phyloP scores from a whole-genome alignment of 345 rosid species.

The Citrus cavaleriei region DNA sequence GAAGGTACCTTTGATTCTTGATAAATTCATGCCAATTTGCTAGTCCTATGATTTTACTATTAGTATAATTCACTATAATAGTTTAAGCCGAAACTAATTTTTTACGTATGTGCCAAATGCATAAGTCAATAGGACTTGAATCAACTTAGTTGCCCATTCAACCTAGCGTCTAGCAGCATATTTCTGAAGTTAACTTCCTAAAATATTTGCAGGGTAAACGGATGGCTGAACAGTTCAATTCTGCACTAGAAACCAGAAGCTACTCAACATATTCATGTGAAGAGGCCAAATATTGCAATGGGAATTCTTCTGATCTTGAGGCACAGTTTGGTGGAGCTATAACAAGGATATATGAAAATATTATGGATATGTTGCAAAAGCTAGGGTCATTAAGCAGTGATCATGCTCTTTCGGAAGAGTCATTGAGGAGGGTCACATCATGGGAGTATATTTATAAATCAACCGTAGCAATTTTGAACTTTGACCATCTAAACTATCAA shows the following conservation, averaged over 20 bases:
- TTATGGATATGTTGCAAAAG: conserved; percentile 43
- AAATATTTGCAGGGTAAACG: conserved; percentile 53
- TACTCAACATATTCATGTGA: conserved; percentile 14
- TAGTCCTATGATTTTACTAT: background rate
- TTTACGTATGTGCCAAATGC: background rate
- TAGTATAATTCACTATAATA: background rate
- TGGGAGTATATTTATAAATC: conserved; percentile 65
- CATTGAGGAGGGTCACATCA: conserved; percentile 39
- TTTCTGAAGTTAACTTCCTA: background rate
- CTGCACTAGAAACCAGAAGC: conserved; percentile 18
- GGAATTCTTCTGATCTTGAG: conserved; percentile 29
- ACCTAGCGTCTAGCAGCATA: background rate
- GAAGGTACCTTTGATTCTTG: conserved; percentile 44
- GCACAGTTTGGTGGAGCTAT: conserved; percentile 35
- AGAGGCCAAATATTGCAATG: conserved; percentile 6
- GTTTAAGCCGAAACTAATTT: background rate
- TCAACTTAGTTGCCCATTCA: background rate
- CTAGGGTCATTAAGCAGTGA: conserved; percentile 32
- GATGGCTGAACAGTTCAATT: conserved; percentile 46
- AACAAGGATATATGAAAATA: conserved; percentile 28
- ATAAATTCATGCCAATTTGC: background rate
- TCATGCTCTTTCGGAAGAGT: conserved; percentile 35
- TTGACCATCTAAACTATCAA: conserved; percentile 44
- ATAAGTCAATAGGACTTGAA: background rate
- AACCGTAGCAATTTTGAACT: conserved; percentile 37